Conservation (phyloP, 23 red algal species). For the Agarophyton chilense region DNA sequence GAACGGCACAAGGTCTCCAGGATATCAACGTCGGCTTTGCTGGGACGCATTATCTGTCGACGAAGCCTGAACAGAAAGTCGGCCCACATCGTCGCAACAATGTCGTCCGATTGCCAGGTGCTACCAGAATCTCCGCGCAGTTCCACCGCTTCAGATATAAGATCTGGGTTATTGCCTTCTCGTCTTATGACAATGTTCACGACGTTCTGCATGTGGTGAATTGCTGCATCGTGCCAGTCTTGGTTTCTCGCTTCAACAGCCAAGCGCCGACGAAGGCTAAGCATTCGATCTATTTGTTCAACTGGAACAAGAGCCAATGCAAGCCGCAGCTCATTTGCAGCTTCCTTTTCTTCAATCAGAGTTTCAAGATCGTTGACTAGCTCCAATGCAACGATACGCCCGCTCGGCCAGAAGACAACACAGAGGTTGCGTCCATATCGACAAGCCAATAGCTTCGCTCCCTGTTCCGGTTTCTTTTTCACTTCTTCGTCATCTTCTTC, state of each 20-base stretch:
- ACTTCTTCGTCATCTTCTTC: conserved; percentile 6
- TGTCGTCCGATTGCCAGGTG: conserved; percentile 34
- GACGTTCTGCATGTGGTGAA: conserved; percentile 63
- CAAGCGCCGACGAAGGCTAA: conserved; percentile 27
- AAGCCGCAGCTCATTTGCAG: conserved; percentile 37
- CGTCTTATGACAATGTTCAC: conserved; percentile 38
- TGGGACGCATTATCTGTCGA: conserved; percentile 43
- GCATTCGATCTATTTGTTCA: conserved; percentile 43
- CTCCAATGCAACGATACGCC: conserved; percentile 32
- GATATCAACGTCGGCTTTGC: conserved; percentile 48
- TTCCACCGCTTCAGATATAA: conserved; percentile 60
- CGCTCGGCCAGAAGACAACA: conserved; percentile 45
- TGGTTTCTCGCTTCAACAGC: conserved; percentile 41
- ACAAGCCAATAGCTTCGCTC: conserved; percentile 29
- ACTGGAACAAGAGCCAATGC: conserved; percentile 53
- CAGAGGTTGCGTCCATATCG: conserved; percentile 16
- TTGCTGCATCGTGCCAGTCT: conserved; percentile 69
- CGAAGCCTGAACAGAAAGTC: conserved; percentile 65
- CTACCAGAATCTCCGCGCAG: conserved; percentile 33
- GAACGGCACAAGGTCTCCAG: conserved; percentile 58
- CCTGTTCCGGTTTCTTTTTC: conserved; percentile 24
- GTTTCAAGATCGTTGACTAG: conserved; percentile 37
- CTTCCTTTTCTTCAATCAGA: conserved; percentile 56
- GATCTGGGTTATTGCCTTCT: conserved; percentile 44
- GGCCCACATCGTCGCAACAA: conserved; percentile 64